Evolutionary conservation across 352 stramenopile species (phyloP), one percentile per base, ranked within the genome.

Genomic region (Sclerospora graminicola): DNA sequence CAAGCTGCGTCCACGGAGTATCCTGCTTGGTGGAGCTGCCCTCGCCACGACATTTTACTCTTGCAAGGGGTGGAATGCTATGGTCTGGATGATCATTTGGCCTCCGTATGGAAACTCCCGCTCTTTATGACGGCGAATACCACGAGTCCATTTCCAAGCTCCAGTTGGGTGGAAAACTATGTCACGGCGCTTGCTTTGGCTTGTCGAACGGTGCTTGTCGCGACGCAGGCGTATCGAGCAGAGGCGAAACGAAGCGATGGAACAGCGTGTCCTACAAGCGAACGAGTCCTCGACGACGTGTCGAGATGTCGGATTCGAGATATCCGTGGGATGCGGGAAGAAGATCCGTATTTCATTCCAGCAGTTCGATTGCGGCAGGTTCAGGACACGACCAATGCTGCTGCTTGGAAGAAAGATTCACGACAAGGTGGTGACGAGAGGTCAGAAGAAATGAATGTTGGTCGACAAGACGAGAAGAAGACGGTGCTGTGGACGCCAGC

Each of bases 31-130:
- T 94, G 82, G 82, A 71, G 48, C 39, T 76, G 63, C 19, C 82
- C 82, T 7, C 63, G 66, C 8, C 77, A 86, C 45, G 82, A 94
- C 31, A 82, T 89, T 45, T 33, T 89, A 43, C 54, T 94, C 41
- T 55, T 91, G 23, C 82, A 90, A 52, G 80, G 73, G 32, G 71
- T 92, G 14, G 82, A 92, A 43, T 86, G 69, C 47, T 88, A 82
- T 48, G 82, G 82, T 8, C 51, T 94, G 26, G 82, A 90, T 40
- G 64, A 88, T 27, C 63, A 83, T 33, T 31, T 92, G 8, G 37
- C 35, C 4, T 48, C 77, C 7, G 69, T 92, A 20, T 94, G 82
- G 82, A 63, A 71, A 30, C 51, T 89, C 2, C 68, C 64, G 28
- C 37, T 75, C 19, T 89, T 93, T 40, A 67, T 57, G 10, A 45